Base-by-base conservation (phyloP, 2,329 filamentous ascomycete species). In the Thelonectria discophora region DNA sequence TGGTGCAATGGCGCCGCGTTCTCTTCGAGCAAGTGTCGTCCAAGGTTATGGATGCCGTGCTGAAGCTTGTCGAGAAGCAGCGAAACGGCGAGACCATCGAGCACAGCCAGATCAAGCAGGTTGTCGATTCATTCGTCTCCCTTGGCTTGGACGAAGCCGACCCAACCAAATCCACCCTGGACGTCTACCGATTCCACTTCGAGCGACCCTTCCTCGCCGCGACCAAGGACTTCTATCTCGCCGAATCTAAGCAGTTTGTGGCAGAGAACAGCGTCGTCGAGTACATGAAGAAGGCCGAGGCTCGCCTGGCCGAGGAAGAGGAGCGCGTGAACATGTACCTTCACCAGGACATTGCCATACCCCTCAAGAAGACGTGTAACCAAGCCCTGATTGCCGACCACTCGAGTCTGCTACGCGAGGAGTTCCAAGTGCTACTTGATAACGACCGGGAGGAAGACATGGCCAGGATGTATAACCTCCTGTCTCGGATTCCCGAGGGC, bases 201-300 rank as follows among this genome's bases (percentile, higher is more conserved):
- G 94, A 99, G 80, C 88, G 86, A 72, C 95, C 96, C 0, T 99
- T 97, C 84, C 85, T 99, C 54, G 84, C 85, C 6, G 92, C 93
- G 3, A 99, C 95, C 10, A 88, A 86, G 70, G 80, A 84, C 30
- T 99, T 97, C 80, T 99, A 99, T 77, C 85, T 93, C 70, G 89
- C 90, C 47, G 96, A 99, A 77, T 98, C 95, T 18, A 92, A 93
- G 71, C 90, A 93, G 65, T 99, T 99, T 74, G 88, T 99, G 34
- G 92, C 93, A 11, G 94, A 98, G 77, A 99, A 99, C 76, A 97
- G 91, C 65, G 93, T 99, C 4, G 94, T 99, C 34, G 95, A 99
- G 75, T 99, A 98, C 80, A 98, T 99, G 95, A 98, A 98, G 84
- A 99, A 99, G 85, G 96, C 95, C 1, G 94, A 98, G 79, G 80